Conservation (phyloP, 345 rosid species). For the Cardiospermum halicacabum region DNA sequence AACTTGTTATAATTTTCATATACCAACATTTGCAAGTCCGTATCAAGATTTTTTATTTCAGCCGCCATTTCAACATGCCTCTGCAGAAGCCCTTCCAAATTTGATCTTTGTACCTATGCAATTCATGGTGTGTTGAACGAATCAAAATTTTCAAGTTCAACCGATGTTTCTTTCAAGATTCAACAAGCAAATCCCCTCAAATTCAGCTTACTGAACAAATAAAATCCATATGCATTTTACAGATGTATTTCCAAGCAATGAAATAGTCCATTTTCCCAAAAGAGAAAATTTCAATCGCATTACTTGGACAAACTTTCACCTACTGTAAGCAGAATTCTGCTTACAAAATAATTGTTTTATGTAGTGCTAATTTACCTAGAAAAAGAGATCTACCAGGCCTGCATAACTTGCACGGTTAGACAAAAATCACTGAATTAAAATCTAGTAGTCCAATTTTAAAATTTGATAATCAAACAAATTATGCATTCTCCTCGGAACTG, state of each 20-base stretch:
- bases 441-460: no score
- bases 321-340: not conserved
- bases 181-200: not conserved
- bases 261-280: not conserved
- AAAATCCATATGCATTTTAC: not conserved
- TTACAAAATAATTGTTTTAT: not conserved
- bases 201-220: not conserved
- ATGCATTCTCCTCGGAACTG: no score
- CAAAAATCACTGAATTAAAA: no score
- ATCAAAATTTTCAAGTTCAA: not conserved
- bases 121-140: not conserved
- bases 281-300: not conserved
- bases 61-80: constrained; percentile 97
- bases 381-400: no score
- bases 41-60: constrained; percentile 94
- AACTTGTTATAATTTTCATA: constrained; percentile 97
- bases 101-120: constrained; percentile 70
- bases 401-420: no score
- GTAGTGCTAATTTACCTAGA: not conserved
- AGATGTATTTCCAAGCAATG: not conserved
- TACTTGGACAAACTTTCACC: not conserved
- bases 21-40: constrained; percentile 96
- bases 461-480: no score
- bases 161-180: not conserved
- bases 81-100: constrained; percentile 80